Evolutionary conservation across 1,139 yeast species (phyloP), one percentile per base, ranked within the genome.

Genomic region (Pichia terricola): DNA sequence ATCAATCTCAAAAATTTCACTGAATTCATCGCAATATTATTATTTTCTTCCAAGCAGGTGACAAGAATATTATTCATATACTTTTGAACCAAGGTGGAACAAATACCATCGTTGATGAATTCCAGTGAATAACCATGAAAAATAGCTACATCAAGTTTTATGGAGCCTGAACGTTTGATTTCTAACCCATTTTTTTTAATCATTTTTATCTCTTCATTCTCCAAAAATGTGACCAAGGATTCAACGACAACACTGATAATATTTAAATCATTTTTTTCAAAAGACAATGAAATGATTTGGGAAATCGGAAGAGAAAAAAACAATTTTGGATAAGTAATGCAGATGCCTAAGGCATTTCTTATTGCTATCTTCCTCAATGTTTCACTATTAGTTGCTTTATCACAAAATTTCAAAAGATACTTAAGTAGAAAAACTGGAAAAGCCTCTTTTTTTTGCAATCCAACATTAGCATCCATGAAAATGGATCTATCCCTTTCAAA

Each of bases 71-170:
- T 59, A 2, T 60, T 60, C 43, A 81, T 61, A 54, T 78, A 84
- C 40, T 86, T 65, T 47, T 85, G 87, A 25, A 78, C 81, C 10
- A 86, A 56, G 0, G 85, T 79, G 0, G 89, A 75, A 56, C 91
- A 81, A 0, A 84, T 76, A 16, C 87, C 83, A 56, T 85, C 94
- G 51, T 69, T 73, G 33, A 73, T 69, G 50, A 70, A 70, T 0
- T 66, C 56, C 2, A 69, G 57, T 6, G 68, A 64, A 16, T 63
- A 63, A 0, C 84, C 84, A 54, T 75, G 78, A 52, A 79, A 75
- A 1, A 71, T 74, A 3, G 67, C 70, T n/a, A 70, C 59, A 53
- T 76, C 80, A 30, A 70, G 56, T 34, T 59, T 58, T 8, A 56
- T 55, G 4, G 57, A 56, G 16, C 58, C 52, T 1, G 69, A 58